phyloP scores from a whole-genome alignment of 129 eudicot species.

The carrot (Daucus carota) region DNA sequence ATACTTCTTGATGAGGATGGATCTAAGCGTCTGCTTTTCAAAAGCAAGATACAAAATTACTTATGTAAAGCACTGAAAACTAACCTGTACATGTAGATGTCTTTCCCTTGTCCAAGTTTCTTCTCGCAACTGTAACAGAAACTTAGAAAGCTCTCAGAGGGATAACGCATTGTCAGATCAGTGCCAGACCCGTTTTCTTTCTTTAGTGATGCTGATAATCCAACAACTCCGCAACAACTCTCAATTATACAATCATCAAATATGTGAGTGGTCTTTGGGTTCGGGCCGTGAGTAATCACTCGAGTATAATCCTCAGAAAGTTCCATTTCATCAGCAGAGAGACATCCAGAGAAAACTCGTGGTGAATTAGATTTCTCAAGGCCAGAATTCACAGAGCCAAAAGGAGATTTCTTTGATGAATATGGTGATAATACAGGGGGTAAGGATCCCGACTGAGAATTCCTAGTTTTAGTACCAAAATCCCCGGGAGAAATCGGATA shows the following conservation, averaged over 20 bases:
- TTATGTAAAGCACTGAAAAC: background rate
- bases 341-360: slow-evolving; percentile 19
- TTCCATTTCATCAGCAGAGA: slow-evolving; percentile 66
- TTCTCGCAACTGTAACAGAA: slow-evolving; percentile 61
- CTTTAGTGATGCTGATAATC: slow-evolving; percentile 25
- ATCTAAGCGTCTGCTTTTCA: background rate
- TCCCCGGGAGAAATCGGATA: slow-evolving; percentile 49
- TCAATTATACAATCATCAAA: slow-evolving; percentile 74
- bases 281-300: slow-evolving; percentile 66
- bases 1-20: background rate
- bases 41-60: background rate
- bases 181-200: slow-evolving; percentile 24
- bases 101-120: slow-evolving; percentile 56
- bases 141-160: slow-evolving; percentile 60
- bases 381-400: slow-evolving; percentile 27
- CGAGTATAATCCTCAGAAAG: slow-evolving; percentile 80
- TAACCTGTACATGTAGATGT: slow-evolving; percentile 78
- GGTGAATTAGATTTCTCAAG: slow-evolving; percentile 34
- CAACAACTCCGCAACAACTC: slow-evolving; percentile 51
- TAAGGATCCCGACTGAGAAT: slow-evolving; percentile 27
- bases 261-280: slow-evolving; percentile 71
- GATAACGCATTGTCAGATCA: slow-evolving; percentile 27
- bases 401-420: slow-evolving; percentile 28
- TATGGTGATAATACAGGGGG: slow-evolving; percentile 23
- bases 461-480: slow-evolving; percentile 62